Conservation (phyloP, 2,329 filamentous ascomycete genomes). For the Escovopsis sp. region DNA sequence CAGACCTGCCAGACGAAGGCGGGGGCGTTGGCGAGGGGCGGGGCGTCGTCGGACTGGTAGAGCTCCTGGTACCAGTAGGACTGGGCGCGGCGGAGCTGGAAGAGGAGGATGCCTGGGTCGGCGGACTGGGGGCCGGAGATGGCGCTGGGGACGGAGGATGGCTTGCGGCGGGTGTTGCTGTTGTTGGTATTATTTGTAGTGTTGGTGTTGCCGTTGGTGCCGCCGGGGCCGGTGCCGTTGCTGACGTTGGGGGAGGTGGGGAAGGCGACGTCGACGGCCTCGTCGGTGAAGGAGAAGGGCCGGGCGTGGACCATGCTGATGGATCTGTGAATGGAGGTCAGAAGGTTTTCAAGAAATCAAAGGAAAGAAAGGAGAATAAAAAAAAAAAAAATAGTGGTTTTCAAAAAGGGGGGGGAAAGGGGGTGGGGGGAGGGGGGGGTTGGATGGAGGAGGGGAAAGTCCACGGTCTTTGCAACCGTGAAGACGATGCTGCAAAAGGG, state of each 20-base stretch:
- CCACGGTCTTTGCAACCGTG: too few relatives aligned
- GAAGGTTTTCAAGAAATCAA: too few relatives aligned
- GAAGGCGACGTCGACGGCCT: conserved; percentile 67
- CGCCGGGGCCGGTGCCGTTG: too few relatives aligned
- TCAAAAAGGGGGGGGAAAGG: too few relatives aligned
- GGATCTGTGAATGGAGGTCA: conserved; percentile 49
- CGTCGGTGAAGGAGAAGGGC: conserved; percentile 87
- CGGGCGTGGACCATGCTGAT: conserved; percentile 79
- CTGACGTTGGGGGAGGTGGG: conserved; percentile 37
- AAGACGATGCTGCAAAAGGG: too few relatives aligned
- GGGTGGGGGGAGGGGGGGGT: too few relatives aligned
- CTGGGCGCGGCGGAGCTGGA: conserved; percentile 70
- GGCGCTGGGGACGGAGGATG: conserved; percentile 24
- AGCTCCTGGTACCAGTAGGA: conserved; percentile 83
- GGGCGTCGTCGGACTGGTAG: conserved; percentile 57
- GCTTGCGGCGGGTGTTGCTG: too few relatives aligned
- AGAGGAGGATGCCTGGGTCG: conserved; percentile 60
- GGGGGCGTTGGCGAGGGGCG: conserved; percentile 51
- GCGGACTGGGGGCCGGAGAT: conserved; percentile 34
- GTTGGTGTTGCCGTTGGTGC: too few relatives aligned
- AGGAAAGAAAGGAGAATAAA: too few relatives aligned
- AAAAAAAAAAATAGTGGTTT: too few relatives aligned
- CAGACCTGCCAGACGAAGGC: conserved; percentile 64
- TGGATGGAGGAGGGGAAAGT: too few relatives aligned
- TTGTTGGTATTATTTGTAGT: too few relatives aligned